These are phyloP conservation scores for Beta macrorhiza DNA, from an alignment of 179 eudicot genomes.

Conservation along the genomic window DNA sequence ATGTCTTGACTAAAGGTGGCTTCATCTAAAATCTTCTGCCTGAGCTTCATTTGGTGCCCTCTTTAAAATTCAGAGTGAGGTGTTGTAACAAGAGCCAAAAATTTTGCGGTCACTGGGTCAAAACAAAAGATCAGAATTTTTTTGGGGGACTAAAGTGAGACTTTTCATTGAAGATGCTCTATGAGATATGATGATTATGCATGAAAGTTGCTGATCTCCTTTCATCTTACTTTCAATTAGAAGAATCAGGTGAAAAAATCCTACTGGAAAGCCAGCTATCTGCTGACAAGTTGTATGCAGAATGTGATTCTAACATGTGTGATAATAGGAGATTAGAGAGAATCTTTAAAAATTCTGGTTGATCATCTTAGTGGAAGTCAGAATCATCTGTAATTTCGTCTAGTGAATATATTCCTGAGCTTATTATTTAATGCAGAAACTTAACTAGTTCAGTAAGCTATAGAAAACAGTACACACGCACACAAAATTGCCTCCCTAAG, in stretches of 20 bases:
- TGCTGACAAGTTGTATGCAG: constrained; percentile 1
- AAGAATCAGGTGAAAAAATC: neutral
- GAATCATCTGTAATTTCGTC: neutral
- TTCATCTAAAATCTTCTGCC: neutral
- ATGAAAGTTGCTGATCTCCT: neutral
- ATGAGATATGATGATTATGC: neutral
- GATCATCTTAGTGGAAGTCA: neutral
- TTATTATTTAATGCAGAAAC: constrained; percentile 13
- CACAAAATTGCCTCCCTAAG: neutral
- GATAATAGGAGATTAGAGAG: constrained; percentile 3
- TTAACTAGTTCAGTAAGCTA: neutral
- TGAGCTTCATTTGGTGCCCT: neutral
- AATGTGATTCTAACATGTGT: constrained; percentile 7
- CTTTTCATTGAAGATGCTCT: too few species aligned
- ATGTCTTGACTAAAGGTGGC: neutral
- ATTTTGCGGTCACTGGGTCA: neutral
- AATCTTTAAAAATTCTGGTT: neutral
- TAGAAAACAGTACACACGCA: neutral
- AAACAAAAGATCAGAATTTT: neutral
- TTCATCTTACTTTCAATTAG: neutral
- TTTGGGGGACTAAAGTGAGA: neutral
- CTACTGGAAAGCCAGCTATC: neutral
- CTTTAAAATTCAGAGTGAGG: neutral
- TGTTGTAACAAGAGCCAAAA: neutral
- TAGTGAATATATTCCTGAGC: constrained; percentile 9